Conservation (phyloP, 2,329 filamentous ascomycete species). For the Aspergillus candidus region DNA sequence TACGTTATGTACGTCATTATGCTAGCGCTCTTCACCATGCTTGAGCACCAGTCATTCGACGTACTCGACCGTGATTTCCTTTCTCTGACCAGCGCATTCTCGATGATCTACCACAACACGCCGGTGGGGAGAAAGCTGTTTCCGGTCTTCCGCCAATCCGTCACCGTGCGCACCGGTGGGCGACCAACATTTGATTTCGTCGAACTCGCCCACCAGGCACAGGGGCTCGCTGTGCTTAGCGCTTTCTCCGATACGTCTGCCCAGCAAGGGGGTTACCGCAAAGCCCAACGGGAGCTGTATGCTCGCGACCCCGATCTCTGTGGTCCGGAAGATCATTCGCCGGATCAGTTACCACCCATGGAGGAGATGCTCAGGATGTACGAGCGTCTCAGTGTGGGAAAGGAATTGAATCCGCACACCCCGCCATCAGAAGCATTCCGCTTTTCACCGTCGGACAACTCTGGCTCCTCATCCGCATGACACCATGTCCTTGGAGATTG, state of each 20-base stretch:
- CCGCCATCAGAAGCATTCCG: conserved; percentile 26
- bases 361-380: conserved; percentile 21
- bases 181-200: conserved; percentile 4
- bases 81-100: conserved; percentile 19
- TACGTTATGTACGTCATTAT: conserved; percentile 24
- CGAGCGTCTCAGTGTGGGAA: conserved; percentile 19
- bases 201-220: conserved; percentile 11
- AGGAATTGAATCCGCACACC: conserved; percentile 3
- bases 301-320: conserved; percentile 4
- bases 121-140: conserved; percentile 19
- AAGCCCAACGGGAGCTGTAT: conserved; percentile 11
- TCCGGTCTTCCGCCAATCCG: conserved; percentile 22
- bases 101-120: conserved; percentile 20
- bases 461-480: too few relatives aligned
- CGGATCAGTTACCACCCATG: conserved; percentile 7
- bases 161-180: conserved; percentile 15
- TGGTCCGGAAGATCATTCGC: not conserved
- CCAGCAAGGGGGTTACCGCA: conserved; percentile 8
- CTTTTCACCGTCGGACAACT: too few relatives aligned
- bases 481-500: too few relatives aligned
- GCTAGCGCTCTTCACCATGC: conserved; percentile 20
- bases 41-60: conserved; percentile 16
- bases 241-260: not conserved
- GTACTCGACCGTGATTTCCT: conserved; percentile 23
- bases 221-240: conserved; percentile 13